A percentile compares a stretch with the other conserved stretches of the same genome.
Evolutionary conservation across 495 filamentous ascomycete genomes (phyloP).

Genomic region (Lasiosphaeris hirsuta): DNA sequence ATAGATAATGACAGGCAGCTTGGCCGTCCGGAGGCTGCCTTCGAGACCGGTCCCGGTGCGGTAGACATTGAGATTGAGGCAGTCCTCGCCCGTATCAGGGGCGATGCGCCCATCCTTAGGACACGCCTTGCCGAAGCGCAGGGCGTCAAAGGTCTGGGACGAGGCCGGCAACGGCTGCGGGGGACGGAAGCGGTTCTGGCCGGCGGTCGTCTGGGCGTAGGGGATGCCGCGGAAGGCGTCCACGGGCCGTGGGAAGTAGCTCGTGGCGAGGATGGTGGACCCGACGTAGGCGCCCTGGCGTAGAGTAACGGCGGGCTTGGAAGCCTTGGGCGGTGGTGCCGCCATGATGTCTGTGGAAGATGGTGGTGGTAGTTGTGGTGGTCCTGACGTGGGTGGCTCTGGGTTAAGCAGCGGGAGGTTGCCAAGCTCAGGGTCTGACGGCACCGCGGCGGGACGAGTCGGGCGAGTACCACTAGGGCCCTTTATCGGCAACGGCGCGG

Average conservation of each 20-base stretch:
- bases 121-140: constrained; percentile 42
- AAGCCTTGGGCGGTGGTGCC: not conserved
- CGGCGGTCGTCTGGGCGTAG: constrained; percentile 54
- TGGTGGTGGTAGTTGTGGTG: not conserved
- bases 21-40: constrained; percentile 17
- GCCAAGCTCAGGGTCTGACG: too few relatives aligned
- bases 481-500: too few relatives aligned
- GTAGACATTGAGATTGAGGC: constrained; percentile 51
- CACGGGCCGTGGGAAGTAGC: constrained; percentile 42
- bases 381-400: too few relatives aligned
- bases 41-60: constrained; percentile 32
- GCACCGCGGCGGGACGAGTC: too few relatives aligned
- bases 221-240: constrained; percentile 61
- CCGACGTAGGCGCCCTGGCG: constrained; percentile 57
- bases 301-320: constrained; percentile 37
- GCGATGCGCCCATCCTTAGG: constrained; percentile 29
- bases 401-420: too few relatives aligned
- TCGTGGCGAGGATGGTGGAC: constrained; percentile 35
- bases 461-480: too few relatives aligned
- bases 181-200: constrained; percentile 54
- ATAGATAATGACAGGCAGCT: constrained; percentile 58
- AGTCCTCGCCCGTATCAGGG: constrained; percentile 44
- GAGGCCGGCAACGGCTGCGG: constrained; percentile 39
- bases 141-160: constrained; percentile 39
- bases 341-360: not conserved